Percentiles rank a stretch among this genome's conserved stretches.
phyloP scores from a whole-genome alignment of 805 yeast genomes.

The Nakazawaea ishiwadae region DNA sequence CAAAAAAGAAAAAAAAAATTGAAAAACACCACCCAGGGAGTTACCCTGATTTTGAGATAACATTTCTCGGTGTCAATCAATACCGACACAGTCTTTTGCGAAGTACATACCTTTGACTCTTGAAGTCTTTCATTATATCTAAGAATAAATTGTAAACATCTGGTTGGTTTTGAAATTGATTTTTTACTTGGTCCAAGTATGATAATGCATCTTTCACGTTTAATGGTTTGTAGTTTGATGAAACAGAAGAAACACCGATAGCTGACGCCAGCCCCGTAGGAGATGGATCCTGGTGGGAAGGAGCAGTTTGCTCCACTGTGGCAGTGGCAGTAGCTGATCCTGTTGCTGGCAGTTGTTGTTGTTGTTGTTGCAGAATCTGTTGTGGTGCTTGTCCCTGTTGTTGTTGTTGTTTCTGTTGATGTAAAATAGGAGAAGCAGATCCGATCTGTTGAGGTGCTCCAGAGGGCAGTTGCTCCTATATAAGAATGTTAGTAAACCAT shows the following conservation, averaged over 20 bases:
- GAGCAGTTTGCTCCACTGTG: conserved; percentile 14
- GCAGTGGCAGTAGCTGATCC: conserved; percentile 15
- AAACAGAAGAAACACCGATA: conserved; percentile 21
- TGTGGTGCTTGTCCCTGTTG: conserved; percentile 20
- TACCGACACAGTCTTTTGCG: too few species aligned
- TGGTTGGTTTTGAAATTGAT: conserved; percentile 87
- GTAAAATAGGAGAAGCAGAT: conserved; percentile 15
- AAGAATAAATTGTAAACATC: conserved; percentile 94
- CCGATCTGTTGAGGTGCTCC: conserved; percentile 23
- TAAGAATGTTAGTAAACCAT: conserved; percentile 16
- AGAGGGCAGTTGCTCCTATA: conserved; percentile 21
- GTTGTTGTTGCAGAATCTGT: conserved; percentile 16
- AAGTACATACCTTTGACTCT: conserved; percentile 71
- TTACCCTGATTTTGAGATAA: conserved; percentile 6
- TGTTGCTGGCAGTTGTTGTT: conserved; percentile 14
- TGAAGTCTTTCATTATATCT: conserved; percentile 98
- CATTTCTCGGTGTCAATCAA: conserved; percentile 7
- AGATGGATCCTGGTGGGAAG: conserved; percentile 22
- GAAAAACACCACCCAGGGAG: too few species aligned
- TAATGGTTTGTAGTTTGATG: conserved; percentile 61
- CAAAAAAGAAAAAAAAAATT: conserved; percentile 1
- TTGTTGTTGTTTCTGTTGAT: conserved; percentile 16
- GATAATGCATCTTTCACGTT: conserved; percentile 96
- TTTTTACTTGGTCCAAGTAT: conserved; percentile 91
- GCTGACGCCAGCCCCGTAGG: conserved; percentile 25